Evolutionary conservation across 1,284 basidiomycete species (phyloP), one percentile per base, ranked within the genome.

Genomic region (Calocybe gambosa): DNA sequence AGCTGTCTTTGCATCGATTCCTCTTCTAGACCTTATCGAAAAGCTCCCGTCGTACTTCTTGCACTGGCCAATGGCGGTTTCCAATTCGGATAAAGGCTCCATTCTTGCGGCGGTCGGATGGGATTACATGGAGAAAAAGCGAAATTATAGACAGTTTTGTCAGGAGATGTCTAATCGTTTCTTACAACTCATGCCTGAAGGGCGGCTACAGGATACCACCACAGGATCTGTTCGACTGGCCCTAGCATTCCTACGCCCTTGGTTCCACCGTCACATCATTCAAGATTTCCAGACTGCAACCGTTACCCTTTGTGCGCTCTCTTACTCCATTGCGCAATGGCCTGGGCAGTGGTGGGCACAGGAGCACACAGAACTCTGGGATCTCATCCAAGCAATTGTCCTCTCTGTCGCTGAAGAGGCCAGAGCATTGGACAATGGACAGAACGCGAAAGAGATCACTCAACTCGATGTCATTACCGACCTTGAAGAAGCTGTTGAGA

Each of bases 21-120:
- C 85, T 0, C 74, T 88, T 44, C 67, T 78, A 33, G 69, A 73
- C 20, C 62, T 88, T 49, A 63, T 88, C 46, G 70, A 75, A 50
- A 78, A 75, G 55, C 71, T 88, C 25, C 85, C 85, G 0, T 80
- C 80, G 8, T 88, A 86, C 58, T 83, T 85, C 61, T 66, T 84
- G 40, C 67, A 66, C n/a, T n/a, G n/a, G 48, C 62, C 64, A 45
- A 66, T 70, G 20, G 52, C 66, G 31, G 4, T 34, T 7, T 41
- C 54, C 10, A 54, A 60, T 54, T 42, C 53, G 45, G 50, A 56
- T 48, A 43, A 55, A 26, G 62, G 65, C 41, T 68, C 66, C 44
- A 66, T 71, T 10, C 62, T 85, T 46, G 64, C 71, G 18, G 57
- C 59, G 34, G 62, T 85, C 13, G 73, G 74, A 7, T 85, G 83